phyloP scores from a whole-genome alignment of 2,329 filamentous ascomycete genomes.

The Escovopsis sp. region DNA sequence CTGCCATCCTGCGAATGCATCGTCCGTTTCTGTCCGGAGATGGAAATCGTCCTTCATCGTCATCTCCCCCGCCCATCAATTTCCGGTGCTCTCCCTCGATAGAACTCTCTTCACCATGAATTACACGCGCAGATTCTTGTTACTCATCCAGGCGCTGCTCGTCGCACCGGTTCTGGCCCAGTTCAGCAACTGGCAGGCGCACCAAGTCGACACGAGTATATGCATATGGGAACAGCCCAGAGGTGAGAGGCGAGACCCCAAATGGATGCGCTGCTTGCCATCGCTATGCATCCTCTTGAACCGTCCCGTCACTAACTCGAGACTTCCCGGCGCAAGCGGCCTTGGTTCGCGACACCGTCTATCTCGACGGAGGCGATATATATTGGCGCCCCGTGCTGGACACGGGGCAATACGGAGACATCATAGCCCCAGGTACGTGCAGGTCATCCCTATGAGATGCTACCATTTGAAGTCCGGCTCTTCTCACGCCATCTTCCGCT shows the following conservation, averaged over 20 bases:
- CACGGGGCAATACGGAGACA: conserved; percentile 23
- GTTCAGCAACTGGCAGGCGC: conserved; percentile 30
- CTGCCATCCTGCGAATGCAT: background rate
- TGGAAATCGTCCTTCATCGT: background rate
- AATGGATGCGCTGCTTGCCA: background rate
- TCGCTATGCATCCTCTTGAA: background rate
- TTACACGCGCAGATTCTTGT: conserved; percentile 5
- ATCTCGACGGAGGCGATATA: conserved; percentile 48
- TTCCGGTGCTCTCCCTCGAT: too few species aligned
- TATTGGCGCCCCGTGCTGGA: conserved; percentile 36
- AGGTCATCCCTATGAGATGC: conserved; percentile 6
- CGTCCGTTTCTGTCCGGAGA: background rate
- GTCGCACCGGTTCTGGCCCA: conserved; percentile 20
- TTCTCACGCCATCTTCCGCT: conserved; percentile 2
- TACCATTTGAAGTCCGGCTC: background rate
- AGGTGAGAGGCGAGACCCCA: conserved; percentile 17
- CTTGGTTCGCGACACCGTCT: conserved; percentile 46
- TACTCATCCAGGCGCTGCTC: conserved; percentile 9
- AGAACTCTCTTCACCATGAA: conserved; percentile 7
- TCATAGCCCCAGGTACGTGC: conserved; percentile 25
- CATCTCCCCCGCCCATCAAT: too few species aligned
- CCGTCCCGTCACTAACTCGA: conserved; percentile 9
- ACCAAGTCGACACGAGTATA: conserved; percentile 43
- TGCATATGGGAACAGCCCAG: conserved; percentile 40
- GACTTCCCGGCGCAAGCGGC: conserved; percentile 26